Percentiles rank a stretch among this genome's conserved stretches.
These are phyloP conservation scores for Cicer yamashitae DNA, from an alignment of 306 rosid genomes.

Conservation along the genomic window DNA sequence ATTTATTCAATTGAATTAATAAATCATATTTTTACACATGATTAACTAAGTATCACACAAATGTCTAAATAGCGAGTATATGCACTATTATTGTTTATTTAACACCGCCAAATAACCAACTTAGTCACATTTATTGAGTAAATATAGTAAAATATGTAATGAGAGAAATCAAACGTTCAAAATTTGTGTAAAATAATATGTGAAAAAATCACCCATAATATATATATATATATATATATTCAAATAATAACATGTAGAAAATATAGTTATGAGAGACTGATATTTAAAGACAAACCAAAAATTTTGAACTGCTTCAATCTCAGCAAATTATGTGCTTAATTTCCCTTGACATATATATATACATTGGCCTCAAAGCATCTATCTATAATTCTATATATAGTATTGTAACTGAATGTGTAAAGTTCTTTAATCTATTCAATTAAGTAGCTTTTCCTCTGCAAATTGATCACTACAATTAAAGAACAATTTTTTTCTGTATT, in stretches of 20 bases:
- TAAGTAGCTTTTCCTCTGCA: background rate
- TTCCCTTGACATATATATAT: background rate
- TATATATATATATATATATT: too few species aligned
- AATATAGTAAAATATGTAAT: too few species aligned
- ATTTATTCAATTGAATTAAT: too few species aligned
- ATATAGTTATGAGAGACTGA: background rate
- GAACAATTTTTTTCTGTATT: background rate
- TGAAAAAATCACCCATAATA: too few species aligned
- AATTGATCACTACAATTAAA: slow-evolving; percentile 4
- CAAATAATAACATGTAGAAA: background rate
- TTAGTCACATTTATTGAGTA: too few species aligned
- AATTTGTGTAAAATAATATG: background rate
- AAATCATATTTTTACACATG: too few species aligned
- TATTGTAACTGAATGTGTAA: background rate
- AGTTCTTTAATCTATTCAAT: slow-evolving; percentile 9
- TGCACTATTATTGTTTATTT: too few species aligned
- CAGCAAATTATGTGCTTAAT: background rate
- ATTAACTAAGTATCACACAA: too few species aligned
- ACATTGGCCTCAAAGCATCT: background rate
- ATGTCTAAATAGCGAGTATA: too few species aligned
- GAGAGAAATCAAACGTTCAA: too few species aligned
- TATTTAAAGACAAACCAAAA: background rate
- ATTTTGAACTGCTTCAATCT: background rate
- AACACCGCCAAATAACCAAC: too few species aligned
- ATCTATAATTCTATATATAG: background rate